Evolutionary conservation across 2,329 filamentous ascomycete species (phyloP), one percentile per base, ranked within the genome.

Genomic region (Colletotrichum euphorbiae): DNA sequence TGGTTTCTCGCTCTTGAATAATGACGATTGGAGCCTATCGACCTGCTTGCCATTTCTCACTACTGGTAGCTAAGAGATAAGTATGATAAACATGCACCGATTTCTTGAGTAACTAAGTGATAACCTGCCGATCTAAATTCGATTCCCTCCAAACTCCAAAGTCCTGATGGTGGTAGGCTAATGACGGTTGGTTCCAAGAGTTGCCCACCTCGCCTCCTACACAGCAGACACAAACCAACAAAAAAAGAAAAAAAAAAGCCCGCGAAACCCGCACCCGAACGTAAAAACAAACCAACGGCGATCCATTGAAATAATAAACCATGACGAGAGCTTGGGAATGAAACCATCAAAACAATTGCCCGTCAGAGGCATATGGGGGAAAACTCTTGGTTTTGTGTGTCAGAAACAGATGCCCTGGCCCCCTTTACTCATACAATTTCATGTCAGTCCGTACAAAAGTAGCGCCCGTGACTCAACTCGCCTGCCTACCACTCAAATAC

Each of bases 401-500:
- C 51, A 38, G 13, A 54, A 38, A 19, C 28, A 21, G 17, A 28
- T 58, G 24, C 40, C 40, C 31, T 17, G 6, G 31, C 38, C 17
- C 31, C 54, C 65, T 33, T 55, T 65, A 65, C 43, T 69, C 67
- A 67, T 69, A 69, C 67, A 67, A 62, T 45, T 65, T 68, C 65
- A 59, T 59, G 24, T 68, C 65, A 68, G 33, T 54, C 65, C 54
- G 15, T 59, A 67, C 19, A 50, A 59, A 59, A 28, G 55, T 45
- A 43, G 33, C 40, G 46, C 15, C 48, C 17, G 17, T 17, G 17
- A 36, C 19, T 42, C 36, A 38, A 36, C 6, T 12, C 11, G n/a
- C 17, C 42, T 46, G 31, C 51, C 28, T 36, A n/a, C 36, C 11
- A 21, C 19, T 51, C 48, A 62, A 13, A 45, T 12, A 38, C 17